These are phyloP conservation scores for Trichoderma koningii DNA, from an alignment of 2,329 filamentous ascomycete genomes.

Conservation along the genomic window DNA sequence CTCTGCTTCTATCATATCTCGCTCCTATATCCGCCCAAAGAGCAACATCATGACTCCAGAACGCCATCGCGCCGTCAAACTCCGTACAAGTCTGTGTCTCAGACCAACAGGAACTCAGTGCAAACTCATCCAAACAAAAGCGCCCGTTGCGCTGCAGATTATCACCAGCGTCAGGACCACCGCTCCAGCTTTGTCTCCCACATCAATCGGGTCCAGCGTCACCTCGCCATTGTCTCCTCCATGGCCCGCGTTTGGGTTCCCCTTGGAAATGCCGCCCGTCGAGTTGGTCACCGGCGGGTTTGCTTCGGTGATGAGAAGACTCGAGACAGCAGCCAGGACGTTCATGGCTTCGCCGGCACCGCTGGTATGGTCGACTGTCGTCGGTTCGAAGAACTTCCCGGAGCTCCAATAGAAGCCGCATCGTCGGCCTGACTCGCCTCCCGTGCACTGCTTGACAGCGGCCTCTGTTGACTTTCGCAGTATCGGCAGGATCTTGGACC, in stretches of 20 bases:
- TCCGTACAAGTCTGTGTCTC: background rate
- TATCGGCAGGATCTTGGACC: slow-evolving; percentile 56
- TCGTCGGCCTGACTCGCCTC: slow-evolving; percentile 56
- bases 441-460: slow-evolving; percentile 64
- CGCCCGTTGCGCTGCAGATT: slow-evolving; percentile 44
- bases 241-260: slow-evolving; percentile 46
- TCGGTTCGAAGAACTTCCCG: slow-evolving; percentile 48
- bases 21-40: too few relatives aligned
- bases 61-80: background rate
- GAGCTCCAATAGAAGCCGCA: slow-evolving; percentile 67
- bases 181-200: slow-evolving; percentile 51
- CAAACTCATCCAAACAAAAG: slow-evolving; percentile 56
- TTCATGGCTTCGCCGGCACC: slow-evolving; percentile 63
- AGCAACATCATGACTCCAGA: too few relatives aligned
- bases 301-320: slow-evolving; percentile 48
- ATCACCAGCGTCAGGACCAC: slow-evolving; percentile 52
- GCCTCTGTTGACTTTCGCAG: slow-evolving; percentile 60
- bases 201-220: slow-evolving; percentile 41
- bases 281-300: slow-evolving; percentile 47
- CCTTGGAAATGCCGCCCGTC: slow-evolving; percentile 54
- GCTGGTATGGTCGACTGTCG: slow-evolving; percentile 54
- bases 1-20: background rate
- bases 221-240: slow-evolving; percentile 38
- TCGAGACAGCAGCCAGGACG: slow-evolving; percentile 57
- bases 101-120: slow-evolving; percentile 31